Evolutionary conservation across 768 basidiomycete species (phyloP).

Genomic region (Clavaria fumosa): DNA sequence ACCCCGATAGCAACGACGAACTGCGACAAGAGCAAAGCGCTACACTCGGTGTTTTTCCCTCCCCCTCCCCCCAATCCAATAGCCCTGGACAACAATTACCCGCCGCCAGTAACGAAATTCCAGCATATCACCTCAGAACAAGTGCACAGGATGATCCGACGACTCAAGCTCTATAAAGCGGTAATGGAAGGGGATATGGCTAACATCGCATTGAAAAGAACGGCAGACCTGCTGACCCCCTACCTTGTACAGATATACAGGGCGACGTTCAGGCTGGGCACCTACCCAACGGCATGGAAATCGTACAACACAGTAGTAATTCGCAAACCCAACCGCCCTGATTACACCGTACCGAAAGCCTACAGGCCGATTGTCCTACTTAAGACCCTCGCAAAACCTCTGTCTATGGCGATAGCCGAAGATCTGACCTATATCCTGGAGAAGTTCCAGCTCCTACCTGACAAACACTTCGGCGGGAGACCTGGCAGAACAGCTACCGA

Average conservation of each 20-base stretch:
- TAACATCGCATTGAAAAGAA: constrained; percentile 13
- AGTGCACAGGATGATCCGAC: constrained; percentile 13
- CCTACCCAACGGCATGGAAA: constrained; percentile 19
- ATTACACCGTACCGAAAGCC: constrained; percentile 19
- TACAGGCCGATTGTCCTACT: constrained; percentile 21
- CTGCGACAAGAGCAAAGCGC: constrained; percentile 1
- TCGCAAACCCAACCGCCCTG: constrained; percentile 19
- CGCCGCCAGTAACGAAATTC: constrained; percentile 11
- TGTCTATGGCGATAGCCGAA: neutral
- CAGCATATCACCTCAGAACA: constrained; percentile 13
- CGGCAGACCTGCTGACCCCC: constrained; percentile 13
- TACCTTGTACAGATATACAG: constrained; percentile 16
- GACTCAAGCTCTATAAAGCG: constrained; percentile 22
- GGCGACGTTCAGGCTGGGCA: constrained; percentile 10
- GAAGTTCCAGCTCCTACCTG: neutral
- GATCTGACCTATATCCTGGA: constrained; percentile 6
- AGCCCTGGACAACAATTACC: constrained; percentile 13
- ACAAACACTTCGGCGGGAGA: neutral
- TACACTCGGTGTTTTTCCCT: constrained; percentile 18
- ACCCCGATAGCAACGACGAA: constrained; percentile 6
- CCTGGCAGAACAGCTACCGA: constrained; percentile 16
- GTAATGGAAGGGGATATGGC: constrained; percentile 9
- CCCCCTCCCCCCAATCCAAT: neutral
- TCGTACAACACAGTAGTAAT: constrained; percentile 17
- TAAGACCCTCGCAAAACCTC: neutral